phyloP scores from a whole-genome alignment of 2,329 filamentous ascomycete genomes.

The Leptographium flavum region DNA sequence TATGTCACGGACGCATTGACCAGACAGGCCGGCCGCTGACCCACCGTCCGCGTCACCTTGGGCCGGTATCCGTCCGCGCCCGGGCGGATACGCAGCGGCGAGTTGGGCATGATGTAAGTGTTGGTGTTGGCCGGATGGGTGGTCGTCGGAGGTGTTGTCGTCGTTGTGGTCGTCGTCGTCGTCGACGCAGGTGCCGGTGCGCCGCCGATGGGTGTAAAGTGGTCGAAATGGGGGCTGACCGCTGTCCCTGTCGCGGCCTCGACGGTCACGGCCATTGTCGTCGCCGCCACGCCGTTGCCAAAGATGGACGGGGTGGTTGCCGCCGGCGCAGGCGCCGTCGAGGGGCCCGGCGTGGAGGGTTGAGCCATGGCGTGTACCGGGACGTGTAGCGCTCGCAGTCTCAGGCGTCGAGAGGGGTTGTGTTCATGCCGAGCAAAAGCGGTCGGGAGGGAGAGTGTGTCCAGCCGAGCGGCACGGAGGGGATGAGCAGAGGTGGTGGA shows the following conservation, averaged over 20 bases:
- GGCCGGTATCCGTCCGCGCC: conserved; percentile 67
- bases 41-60: conserved; percentile 63
- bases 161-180: background rate
- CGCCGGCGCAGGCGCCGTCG: background rate
- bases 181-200: background rate
- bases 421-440: conserved; percentile 8
- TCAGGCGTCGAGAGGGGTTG: conserved; percentile 9
- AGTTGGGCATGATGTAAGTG: conserved; percentile 85
- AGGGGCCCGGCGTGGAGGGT: conserved; percentile 4
- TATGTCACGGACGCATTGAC: conserved; percentile 99
- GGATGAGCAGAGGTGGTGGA: too few relatives aligned
- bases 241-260: background rate
- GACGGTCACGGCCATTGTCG: background rate
- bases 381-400: too few relatives aligned
- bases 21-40: conserved; percentile 77
- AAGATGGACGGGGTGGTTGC: background rate
- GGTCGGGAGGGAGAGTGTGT: background rate
- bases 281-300: background rate
- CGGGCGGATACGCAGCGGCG: conserved; percentile 53
- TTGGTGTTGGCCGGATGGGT: background rate
- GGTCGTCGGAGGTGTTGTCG: background rate
- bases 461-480: background rate
- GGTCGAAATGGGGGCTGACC: too few relatives aligned
- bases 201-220: background rate
- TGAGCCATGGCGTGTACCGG: conserved; percentile 11